Evolutionary conservation across 345 rosid species (phyloP).

Genomic region (Linum usitatissimum): DNA sequence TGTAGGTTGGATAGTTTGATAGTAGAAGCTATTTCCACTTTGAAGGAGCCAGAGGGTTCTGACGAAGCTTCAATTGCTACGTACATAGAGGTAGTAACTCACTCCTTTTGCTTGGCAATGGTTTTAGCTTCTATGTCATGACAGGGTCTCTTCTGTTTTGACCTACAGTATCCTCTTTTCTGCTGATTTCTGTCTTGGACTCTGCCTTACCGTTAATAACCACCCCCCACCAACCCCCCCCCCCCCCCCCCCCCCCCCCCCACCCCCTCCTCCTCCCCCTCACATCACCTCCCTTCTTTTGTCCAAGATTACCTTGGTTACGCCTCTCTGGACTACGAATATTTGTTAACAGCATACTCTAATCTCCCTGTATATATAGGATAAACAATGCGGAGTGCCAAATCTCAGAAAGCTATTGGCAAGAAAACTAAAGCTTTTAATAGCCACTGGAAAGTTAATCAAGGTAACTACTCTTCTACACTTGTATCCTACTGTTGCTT

Average conservation of each 20-base stretch:
- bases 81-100: constrained; percentile 61
- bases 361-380: constrained; percentile 37
- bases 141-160: too few relatives aligned
- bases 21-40: constrained; percentile 58
- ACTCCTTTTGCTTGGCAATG: not conserved
- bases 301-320: too few relatives aligned
- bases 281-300: too few relatives aligned
- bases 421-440: constrained; percentile 58
- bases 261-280: too few relatives aligned
- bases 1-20: constrained; percentile 74
- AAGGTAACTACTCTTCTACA: constrained; percentile 38
- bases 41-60: constrained; percentile 80
- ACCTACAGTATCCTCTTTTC: not conserved
- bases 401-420: constrained; percentile 74
- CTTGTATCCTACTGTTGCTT: not conserved
- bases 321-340: too few relatives aligned
- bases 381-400: constrained; percentile 49
- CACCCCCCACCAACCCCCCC: too few relatives aligned
- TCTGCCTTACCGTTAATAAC: too few relatives aligned
- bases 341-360: not conserved
- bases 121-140: too few relatives aligned
- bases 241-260: too few relatives aligned
- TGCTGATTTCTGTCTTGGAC: too few relatives aligned
- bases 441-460: constrained; percentile 63
- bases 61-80: constrained; percentile 64